phyloP scores from a whole-genome alignment of 129 eudicot species.

The Chrysanthemum makinoi region DNA sequence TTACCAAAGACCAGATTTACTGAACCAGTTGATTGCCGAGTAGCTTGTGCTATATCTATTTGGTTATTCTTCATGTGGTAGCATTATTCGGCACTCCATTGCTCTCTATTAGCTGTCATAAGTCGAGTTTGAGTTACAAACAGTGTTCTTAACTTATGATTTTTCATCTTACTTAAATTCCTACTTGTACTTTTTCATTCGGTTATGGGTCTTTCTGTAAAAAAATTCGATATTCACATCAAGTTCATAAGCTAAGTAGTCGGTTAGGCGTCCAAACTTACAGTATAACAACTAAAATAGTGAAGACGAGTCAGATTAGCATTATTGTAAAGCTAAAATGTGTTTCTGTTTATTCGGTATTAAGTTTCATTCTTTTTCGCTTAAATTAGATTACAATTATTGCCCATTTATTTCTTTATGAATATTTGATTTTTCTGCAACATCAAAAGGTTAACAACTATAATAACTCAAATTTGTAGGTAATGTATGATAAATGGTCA shows the following conservation, averaged over 20 bases:
- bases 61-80: background rate
- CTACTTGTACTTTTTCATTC: background rate
- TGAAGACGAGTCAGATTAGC: background rate
- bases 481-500: constrained; percentile 89
- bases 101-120: too few species aligned
- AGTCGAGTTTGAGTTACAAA: too few species aligned
- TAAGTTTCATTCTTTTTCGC: constrained; percentile 2
- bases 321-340: background rate
- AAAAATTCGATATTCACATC: background rate
- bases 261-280: background rate
- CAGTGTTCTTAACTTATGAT: too few species aligned
- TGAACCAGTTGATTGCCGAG: constrained; percentile 1
- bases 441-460: constrained; percentile 10
- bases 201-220: background rate
- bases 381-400: background rate
- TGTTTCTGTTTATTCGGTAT: background rate
- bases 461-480: constrained; percentile 36
- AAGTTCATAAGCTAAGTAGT: background rate
- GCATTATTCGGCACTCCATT: background rate
- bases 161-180: background rate
- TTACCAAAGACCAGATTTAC: background rate
- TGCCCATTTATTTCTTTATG: background rate
- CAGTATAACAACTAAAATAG: background rate
- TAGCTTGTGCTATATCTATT: background rate
- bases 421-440: background rate